Evolutionary conservation across 176 grass and related monocot species (phyloP), one percentile per base, ranked within the genome.

Genomic region (Poa pratensis): DNA sequence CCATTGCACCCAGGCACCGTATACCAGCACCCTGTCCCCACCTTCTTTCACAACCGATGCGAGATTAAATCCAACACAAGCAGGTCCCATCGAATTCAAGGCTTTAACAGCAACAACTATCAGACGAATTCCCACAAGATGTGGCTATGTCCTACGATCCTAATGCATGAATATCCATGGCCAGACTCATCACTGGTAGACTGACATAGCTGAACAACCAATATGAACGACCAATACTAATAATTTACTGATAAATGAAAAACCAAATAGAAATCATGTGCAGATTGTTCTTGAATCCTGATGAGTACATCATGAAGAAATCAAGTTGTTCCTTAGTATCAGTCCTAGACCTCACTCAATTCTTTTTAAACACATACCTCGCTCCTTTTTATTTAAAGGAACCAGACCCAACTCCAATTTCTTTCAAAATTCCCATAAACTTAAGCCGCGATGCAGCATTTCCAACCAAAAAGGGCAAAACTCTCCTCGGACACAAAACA

Each of bases 401-500:
- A 30, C n/a, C 6, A 70, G 17, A 52, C 5, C 35, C 30, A 12
- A 48, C 46, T 37, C 24, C 22, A 14, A 22, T n/a, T 11, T 9
- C 20, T 62, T 42, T 26, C 5, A 34, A 87, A 54, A 32, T 23
- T 3, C 53, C 22, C 6, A 17, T 27, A 57, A 7, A 20, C 5
- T 51, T 52, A 24, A 76, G 58, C 77, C 10, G 2, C 53, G 57
- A 51, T 1, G 1, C 28, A 4, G 53, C 43, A 73, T 74, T 63
- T 65, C 68, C 85, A 49, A 52, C 19, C 19, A 71, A n/a, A 60
- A 2, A 6, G 34, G 34, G 4, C 24, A 50, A 19, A 30, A 40
- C 19, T 39, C 46, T 53, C 55, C 55, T 49, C 61, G 7, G 18
- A 45, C 63, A 43, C 66, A 83, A 88, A 26, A 64, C 10, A 78